Conservation (phyloP, 2,329 filamentous ascomycete genomes). For the Stachybotrys chartarum region DNA sequence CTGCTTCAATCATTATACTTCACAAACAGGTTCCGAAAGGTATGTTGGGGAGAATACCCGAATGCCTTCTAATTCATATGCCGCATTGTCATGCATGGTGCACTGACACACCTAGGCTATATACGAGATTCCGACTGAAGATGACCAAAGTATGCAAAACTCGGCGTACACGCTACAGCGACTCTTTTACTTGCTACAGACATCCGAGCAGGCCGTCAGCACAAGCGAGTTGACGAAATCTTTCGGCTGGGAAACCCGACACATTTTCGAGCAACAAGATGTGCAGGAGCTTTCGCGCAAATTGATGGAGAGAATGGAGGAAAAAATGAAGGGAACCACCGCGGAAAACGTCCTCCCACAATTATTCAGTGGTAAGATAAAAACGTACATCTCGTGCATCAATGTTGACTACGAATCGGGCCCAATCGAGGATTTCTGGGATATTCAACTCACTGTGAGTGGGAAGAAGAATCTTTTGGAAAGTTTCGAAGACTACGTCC, state of each 20-base stretch:
- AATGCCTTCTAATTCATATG: too few species aligned
- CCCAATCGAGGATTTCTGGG: constrained; percentile 95
- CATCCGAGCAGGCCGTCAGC: constrained; percentile 72
- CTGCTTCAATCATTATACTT: constrained; percentile 79
- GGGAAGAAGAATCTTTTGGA: constrained; percentile 89
- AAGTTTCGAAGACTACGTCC: constrained; percentile 93
- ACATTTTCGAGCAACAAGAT: constrained; percentile 98
- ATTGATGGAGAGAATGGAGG: constrained; percentile 94
- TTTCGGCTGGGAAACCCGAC: constrained; percentile 95
- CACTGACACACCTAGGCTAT: constrained; percentile 58
- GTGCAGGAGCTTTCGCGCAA: constrained; percentile 95
- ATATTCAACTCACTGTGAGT: constrained; percentile 93
- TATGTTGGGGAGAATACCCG: constrained; percentile 21
- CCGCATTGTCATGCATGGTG: neutral
- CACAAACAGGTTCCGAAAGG: constrained; percentile 90
- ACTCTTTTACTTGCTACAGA: constrained; percentile 92
- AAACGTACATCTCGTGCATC: constrained; percentile 98
- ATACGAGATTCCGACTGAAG: constrained; percentile 90
- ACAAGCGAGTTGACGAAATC: constrained; percentile 93
- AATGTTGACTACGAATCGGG: constrained; percentile 98
- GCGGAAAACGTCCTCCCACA: constrained; percentile 82
- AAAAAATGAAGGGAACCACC: constrained; percentile 95
- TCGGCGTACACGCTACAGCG: constrained; percentile 91
- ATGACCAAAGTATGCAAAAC: constrained; percentile 73
- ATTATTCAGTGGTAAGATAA: constrained; percentile 96